Evolutionary conservation across 257 asterid genomes (phyloP).

Genomic region (Solanum commersonii): DNA sequence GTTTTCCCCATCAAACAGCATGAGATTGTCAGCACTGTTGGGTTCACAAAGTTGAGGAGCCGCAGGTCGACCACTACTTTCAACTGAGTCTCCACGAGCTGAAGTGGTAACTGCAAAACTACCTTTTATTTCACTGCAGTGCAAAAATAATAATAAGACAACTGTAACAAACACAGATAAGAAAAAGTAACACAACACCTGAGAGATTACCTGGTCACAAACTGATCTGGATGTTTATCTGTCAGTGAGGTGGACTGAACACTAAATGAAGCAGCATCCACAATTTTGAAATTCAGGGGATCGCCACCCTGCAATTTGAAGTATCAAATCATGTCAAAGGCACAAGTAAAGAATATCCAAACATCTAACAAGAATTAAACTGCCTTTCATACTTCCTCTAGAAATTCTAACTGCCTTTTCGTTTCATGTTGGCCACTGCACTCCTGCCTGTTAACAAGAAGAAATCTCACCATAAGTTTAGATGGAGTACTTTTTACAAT

Average conservation of each 20-base stretch:
- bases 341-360: constrained; percentile 4
- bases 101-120: constrained; percentile 71
- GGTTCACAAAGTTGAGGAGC: constrained; percentile 53
- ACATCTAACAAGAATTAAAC: constrained; percentile 7
- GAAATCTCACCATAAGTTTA: not conserved
- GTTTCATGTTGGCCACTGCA: constrained; percentile 58
- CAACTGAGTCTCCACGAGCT: constrained; percentile 83
- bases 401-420: constrained; percentile 74
- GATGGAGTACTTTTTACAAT: not conserved
- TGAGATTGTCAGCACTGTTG: constrained; percentile 83
- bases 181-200: constrained; percentile 1
- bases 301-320: constrained; percentile 73
- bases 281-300: constrained; percentile 65
- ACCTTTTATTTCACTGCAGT: constrained; percentile 67
- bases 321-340: constrained; percentile 9
- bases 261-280: constrained; percentile 47
- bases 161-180: not conserved
- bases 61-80: constrained; percentile 79
- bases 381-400: constrained; percentile 58
- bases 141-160: not conserved
- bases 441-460: constrained; percentile 62
- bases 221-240: constrained; percentile 55
- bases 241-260: constrained; percentile 74
- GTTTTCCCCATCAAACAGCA: constrained; percentile 69
- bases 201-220: constrained; percentile 46